phyloP scores from a whole-genome alignment of 345 rosid species.

The Mercurialis annua region DNA sequence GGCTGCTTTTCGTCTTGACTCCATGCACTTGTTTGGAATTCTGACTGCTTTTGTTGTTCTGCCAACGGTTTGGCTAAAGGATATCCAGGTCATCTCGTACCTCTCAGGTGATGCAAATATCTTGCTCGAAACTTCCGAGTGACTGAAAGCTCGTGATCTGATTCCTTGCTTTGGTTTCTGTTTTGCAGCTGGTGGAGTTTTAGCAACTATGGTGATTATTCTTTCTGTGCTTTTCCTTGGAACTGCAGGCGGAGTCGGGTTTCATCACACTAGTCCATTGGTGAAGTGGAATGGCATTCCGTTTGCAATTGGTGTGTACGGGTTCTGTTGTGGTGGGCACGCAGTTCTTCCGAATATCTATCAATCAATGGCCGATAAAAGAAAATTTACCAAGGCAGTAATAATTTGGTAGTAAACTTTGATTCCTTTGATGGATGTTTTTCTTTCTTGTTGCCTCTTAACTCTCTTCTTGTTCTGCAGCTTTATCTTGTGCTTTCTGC shows the following conservation, averaged over 20 bases:
- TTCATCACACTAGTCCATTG: slow-evolving; percentile 59
- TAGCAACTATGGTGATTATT: slow-evolving; percentile 58
- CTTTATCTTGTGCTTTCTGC: slow-evolving; percentile 51
- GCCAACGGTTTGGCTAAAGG: slow-evolving; percentile 82
- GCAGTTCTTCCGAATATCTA: slow-evolving; percentile 92
- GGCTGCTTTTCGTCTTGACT: slow-evolving; percentile 58
- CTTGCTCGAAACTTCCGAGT: neutral
- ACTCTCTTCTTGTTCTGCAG: slow-evolving; percentile 42
- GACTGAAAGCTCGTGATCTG: neutral
- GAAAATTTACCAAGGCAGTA: slow-evolving; percentile 62
- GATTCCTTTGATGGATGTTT: neutral
- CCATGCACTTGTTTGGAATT: slow-evolving; percentile 73
- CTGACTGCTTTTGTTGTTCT: slow-evolving; percentile 65
- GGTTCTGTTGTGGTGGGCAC: slow-evolving; percentile 81
- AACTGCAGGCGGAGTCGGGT: slow-evolving; percentile 58
- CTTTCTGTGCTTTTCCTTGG: slow-evolving; percentile 61
- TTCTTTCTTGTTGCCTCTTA: neutral
- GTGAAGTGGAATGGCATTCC: slow-evolving; percentile 87
- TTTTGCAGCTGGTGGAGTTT: slow-evolving; percentile 77
- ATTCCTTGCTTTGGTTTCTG: slow-evolving; percentile 1
- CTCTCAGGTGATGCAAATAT: slow-evolving; percentile 61
- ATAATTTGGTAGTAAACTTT: slow-evolving; percentile 42
- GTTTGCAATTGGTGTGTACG: slow-evolving; percentile 76
- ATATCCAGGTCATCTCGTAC: slow-evolving; percentile 75
- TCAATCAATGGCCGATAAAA: slow-evolving; percentile 96